Evolutionary conservation across 140 eudicot species (phyloP), one percentile per base, ranked within the genome.

Genomic region (Cichorium intybus): DNA sequence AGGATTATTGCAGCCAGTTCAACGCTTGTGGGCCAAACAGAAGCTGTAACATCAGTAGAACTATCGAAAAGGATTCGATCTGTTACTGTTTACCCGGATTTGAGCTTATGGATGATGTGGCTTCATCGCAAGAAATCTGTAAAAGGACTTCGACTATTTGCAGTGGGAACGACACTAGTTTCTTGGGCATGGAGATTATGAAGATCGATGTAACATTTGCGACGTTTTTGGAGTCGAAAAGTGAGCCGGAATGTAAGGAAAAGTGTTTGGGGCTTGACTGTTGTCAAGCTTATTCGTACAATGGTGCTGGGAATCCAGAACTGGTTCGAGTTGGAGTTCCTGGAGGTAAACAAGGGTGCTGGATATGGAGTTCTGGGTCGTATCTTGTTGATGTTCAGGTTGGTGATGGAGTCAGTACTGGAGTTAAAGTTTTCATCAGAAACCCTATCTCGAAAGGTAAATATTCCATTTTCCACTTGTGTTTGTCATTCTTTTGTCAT

Each of bases 61-160:
- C 22, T 3, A 46, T 28, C 0, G 56, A 53, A 18, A 50, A 18
- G 0, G 34, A 59, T 14, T 27, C 57, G 0, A 15, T 37, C 4
- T 86, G 95, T 63, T 26, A 29, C 6, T 86, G 95, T 55, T 75
- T 86, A 66, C 82, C 82, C 0, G 95, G 89, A 4, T 86, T 69
- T 16, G 69, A 59, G 21, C 75, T 4, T 6, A 9, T 60, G 4
- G 31, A 73, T 4, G 79, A 75, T 23, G 6, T 58, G 3, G 28
- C 22, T 5, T 23, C 74, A 39, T 4, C 34, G 4, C 75, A 65
- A 18, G 14, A 75, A 17, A 70, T 46, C 29, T 86, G 89, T 70
- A 59, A 26, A 10, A 62, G 77, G 56, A 62, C 63, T 3, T 53
- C 75, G 0, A 37, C 8, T 1, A 34, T 65, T 9, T 75, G 85